Percentiles rank a stretch among this genome's conserved stretches.
Evolutionary conservation across 108 stramenopile genomes (phyloP).

Genomic region (Cyclotella kingstonii): DNA sequence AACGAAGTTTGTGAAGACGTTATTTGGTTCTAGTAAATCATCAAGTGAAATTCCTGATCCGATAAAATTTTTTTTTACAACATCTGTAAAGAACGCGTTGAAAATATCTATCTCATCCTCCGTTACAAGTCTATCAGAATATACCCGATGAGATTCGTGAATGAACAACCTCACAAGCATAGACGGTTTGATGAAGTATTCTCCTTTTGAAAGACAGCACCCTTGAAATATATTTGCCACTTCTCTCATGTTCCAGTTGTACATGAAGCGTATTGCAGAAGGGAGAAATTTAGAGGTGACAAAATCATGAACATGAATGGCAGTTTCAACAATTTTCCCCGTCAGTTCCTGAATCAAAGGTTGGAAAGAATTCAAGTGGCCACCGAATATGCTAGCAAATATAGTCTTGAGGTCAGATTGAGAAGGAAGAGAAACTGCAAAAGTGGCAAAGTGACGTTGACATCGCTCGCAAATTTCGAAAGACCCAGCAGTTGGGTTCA

Average conservation of each 20-base stretch:
- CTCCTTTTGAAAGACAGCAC: constrained; percentile 56
- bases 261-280: constrained; percentile 84
- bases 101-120: constrained; percentile 57
- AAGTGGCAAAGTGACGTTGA: constrained; percentile 86
- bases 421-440: constrained; percentile 77
- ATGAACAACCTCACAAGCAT: constrained; percentile 67
- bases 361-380: constrained; percentile 71
- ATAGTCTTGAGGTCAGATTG: constrained; percentile 73
- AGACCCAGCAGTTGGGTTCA: constrained; percentile 89
- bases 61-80: constrained; percentile 43
- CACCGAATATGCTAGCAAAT: constrained; percentile 72
- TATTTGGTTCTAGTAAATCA: constrained; percentile 29
- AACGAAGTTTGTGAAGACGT: constrained; percentile 81
- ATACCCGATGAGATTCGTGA: constrained; percentile 84
- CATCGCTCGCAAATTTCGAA: constrained; percentile 88
- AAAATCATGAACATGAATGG: constrained; percentile 73
- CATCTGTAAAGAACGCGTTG: constrained; percentile 45
- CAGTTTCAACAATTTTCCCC: constrained; percentile 65
- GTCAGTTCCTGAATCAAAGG: constrained; percentile 55
- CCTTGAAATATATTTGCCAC: constrained; percentile 88
- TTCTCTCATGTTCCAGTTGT: constrained; percentile 95
- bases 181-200: constrained; percentile 57
- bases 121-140: constrained; percentile 74
- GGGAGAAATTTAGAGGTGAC: constrained; percentile 81
- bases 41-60: constrained; percentile 25